Conservation (phyloP, 768 basidiomycete genomes). For the Hirschioporus abietinus region DNA sequence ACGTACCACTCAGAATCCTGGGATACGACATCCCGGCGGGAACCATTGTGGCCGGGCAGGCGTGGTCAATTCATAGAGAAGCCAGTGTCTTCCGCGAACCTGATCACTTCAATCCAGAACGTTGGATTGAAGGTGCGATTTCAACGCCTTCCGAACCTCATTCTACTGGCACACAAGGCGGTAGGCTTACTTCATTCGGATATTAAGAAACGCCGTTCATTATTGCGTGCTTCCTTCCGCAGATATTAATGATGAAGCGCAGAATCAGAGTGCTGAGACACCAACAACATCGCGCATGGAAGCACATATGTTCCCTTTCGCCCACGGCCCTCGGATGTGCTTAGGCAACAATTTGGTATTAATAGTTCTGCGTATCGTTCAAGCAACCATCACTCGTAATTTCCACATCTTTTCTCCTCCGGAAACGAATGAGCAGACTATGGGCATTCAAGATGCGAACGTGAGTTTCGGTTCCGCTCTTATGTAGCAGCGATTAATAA, state of each 20-base stretch:
- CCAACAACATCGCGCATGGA: slow-evolving; percentile 35
- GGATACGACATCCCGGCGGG: slow-evolving; percentile 77
- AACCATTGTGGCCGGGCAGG: slow-evolving; percentile 70
- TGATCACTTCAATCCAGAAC: slow-evolving; percentile 71
- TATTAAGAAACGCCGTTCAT: not conserved
- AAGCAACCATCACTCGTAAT: slow-evolving; percentile 57
- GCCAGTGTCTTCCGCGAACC: slow-evolving; percentile 66
- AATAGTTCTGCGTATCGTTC: slow-evolving; percentile 54
- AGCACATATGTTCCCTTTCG: slow-evolving; percentile 74
- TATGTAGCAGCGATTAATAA: not conserved
- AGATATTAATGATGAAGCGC: not conserved
- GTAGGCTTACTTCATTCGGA: not conserved
- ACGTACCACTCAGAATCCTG: slow-evolving; percentile 71
- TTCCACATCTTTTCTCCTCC: slow-evolving; percentile 60
- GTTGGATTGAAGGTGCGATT: slow-evolving; percentile 53
- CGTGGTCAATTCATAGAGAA: slow-evolving; percentile 86
- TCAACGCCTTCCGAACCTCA: slow-evolving; percentile 39
- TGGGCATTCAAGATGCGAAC: slow-evolving; percentile 79
- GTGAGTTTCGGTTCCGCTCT: slow-evolving; percentile 35
- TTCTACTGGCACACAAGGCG: slow-evolving; percentile 12
- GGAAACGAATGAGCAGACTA: slow-evolving; percentile 69
- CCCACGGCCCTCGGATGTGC: slow-evolving; percentile 64
- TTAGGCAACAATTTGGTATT: slow-evolving; percentile 75
- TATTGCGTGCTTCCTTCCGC: not conserved
- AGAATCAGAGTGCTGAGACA: not conserved